These are phyloP conservation scores for Leucosporidium yakuticum DNA, from an alignment of 768 basidiomycete genomes.

Conservation along the genomic window DNA sequence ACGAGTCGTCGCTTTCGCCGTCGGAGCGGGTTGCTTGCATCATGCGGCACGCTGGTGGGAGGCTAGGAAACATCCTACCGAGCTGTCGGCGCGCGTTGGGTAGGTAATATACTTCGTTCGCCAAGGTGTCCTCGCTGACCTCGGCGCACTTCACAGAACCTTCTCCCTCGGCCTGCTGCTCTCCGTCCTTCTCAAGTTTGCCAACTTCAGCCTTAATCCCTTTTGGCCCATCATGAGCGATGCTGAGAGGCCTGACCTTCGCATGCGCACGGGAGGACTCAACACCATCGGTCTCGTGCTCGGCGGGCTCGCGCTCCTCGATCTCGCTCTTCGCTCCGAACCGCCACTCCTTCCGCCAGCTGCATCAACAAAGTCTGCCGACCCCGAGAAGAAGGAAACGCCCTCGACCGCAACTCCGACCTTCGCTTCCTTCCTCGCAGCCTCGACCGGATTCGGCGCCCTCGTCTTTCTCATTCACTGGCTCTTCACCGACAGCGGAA, in stretches of 20 bases:
- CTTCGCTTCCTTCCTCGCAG: neutral
- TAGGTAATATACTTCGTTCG: too few species aligned
- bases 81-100: too few species aligned
- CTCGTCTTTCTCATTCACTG: conserved; percentile 28
- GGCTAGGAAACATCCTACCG: too few species aligned
- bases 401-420: too few species aligned
- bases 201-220: conserved; percentile 53
- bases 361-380: too few species aligned
- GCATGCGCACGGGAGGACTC: conserved; percentile 20
- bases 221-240: conserved; percentile 32
- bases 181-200: conserved; percentile 65
- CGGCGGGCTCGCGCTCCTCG: conserved; percentile 12
- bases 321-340: neutral
- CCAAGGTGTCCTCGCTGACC: neutral
- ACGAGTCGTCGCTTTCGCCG: neutral
- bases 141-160: conserved; percentile 47
- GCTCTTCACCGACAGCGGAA: conserved; percentile 30
- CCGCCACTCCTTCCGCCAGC: too few species aligned
- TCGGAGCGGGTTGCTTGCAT: neutral
- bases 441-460: conserved; percentile 18
- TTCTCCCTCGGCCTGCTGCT: conserved; percentile 61
- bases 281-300: conserved; percentile 22
- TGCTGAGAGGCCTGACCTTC: neutral
- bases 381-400: too few species aligned
- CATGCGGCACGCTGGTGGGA: too few species aligned